phyloP scores from a whole-genome alignment of 1,284 basidiomycete species.

The Xerocomus minutiporus region DNA sequence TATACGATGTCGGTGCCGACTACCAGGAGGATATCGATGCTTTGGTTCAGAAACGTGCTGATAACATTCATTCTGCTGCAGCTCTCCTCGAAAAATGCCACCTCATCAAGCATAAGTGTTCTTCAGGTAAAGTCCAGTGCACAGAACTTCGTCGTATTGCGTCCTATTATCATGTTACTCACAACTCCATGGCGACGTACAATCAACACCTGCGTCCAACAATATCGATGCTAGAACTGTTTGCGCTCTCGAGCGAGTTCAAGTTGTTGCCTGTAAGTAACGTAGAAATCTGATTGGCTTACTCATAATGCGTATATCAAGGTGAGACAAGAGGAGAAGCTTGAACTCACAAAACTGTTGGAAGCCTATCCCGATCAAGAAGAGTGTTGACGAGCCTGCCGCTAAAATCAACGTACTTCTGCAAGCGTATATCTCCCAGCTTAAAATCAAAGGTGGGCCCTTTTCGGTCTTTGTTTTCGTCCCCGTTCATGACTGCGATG shows the following conservation, averaged over 20 bases:
- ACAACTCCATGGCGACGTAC: conserved; percentile 95
- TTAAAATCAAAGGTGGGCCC: conserved; percentile 78
- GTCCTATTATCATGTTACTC: conserved; percentile 95
- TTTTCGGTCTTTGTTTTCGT: background rate
- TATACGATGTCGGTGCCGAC: conserved; percentile 89
- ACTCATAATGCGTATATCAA: conserved; percentile 15
- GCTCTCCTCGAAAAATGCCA: conserved; percentile 92
- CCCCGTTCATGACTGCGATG: background rate
- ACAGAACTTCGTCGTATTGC: conserved; percentile 94
- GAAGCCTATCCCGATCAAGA: conserved; percentile 97
- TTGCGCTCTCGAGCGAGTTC: conserved; percentile 96
- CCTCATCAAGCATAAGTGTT: conserved; percentile 57
- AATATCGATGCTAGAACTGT: conserved; percentile 88
- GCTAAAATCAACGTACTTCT: conserved; percentile 97
- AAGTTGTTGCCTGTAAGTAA: conserved; percentile 80
- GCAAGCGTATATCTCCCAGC: conserved; percentile 92
- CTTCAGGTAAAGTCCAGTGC: conserved; percentile 75
- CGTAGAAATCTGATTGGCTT: background rate
- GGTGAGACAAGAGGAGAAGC: conserved; percentile 75
- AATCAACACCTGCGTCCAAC: conserved; percentile 90
- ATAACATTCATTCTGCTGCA: conserved; percentile 93
- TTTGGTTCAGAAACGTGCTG: conserved; percentile 90
- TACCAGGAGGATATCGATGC: conserved; percentile 84
- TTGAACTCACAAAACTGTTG: conserved; percentile 84
- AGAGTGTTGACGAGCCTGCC: conserved; percentile 91